Evolutionary conservation across 2,329 filamentous ascomycete species (phyloP).

Genomic region (Monilinia vaccinii-corymbosi): DNA sequence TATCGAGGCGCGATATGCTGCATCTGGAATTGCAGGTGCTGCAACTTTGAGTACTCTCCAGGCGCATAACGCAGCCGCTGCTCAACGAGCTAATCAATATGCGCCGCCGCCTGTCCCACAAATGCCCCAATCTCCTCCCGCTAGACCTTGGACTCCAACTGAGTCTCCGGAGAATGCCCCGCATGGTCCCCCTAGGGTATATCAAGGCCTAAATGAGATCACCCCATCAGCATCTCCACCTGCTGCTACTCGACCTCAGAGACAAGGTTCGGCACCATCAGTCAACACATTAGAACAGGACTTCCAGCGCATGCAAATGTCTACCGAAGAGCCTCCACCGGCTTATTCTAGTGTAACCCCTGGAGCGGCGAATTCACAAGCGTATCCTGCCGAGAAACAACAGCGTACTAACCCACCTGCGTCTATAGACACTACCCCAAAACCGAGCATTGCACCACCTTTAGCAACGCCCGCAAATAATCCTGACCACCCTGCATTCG

Average conservation of each 20-base stretch:
- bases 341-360: slow-evolving; percentile 77
- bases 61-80: slow-evolving; percentile 68
- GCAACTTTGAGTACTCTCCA: slow-evolving; percentile 68
- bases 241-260: slow-evolving; percentile 32
- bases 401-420: slow-evolving; percentile 20
- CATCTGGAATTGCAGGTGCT: slow-evolving; percentile 80
- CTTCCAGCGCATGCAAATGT: slow-evolving; percentile 70
- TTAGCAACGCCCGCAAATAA: slow-evolving; percentile 36
- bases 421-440: slow-evolving; percentile 23
- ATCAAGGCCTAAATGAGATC: slow-evolving; percentile 74
- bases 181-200: slow-evolving; percentile 83
- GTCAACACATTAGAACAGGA: slow-evolving; percentile 76
- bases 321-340: slow-evolving; percentile 73
- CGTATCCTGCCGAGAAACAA: slow-evolving; percentile 70
- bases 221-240: slow-evolving; percentile 32
- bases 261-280: slow-evolving; percentile 35
- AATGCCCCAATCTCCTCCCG: slow-evolving; percentile 23
- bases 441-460: slow-evolving; percentile 31
- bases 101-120: slow-evolving; percentile 39
- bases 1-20: slow-evolving; percentile 86
- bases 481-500: slow-evolving; percentile 78
- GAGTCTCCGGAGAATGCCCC: slow-evolving; percentile 79
- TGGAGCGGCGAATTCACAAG: slow-evolving; percentile 38
- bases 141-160: slow-evolving; percentile 88
- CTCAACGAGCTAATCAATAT: slow-evolving; percentile 76